Evolutionary conservation across 495 filamentous ascomycete species (phyloP), one percentile per base, ranked within the genome.

Genomic region (Thermochaetoides thermophila): DNA sequence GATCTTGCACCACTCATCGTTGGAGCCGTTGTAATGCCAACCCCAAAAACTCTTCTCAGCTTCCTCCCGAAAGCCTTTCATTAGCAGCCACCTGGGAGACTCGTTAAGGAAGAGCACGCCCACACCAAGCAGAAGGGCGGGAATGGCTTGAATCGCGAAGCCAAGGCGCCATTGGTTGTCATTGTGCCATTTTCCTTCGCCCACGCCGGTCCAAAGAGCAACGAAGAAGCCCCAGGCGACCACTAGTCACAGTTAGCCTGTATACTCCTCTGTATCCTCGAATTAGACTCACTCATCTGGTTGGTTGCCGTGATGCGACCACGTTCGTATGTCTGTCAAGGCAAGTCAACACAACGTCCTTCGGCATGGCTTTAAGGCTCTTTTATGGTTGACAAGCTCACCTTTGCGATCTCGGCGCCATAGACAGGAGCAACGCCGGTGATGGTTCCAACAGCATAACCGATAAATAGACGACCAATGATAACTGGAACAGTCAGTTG

Each of bases 31-130:
- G 42, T 59, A 50, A 34, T 68, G 68, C 7, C 66, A 60, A 10
- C 43, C 43, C 10, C 45, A 39, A 37, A 72, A 62, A 15, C 59
- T 50, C 7, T 44, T 37, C 23, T 55, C 56, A 5, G 56, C 64
- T 32, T 63, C 61, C 9, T 52, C 55, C 28, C 60, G 39, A 20
- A 57, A 59, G 29, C 62, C 66, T 37, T 63, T 60, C 37, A 69
- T 58, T 18, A 68, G 61, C 6, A 75, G 52, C 69, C 69, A 76
- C 29, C 71, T 50, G 9, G 71, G 71, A 0, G 65, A 69, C 43
- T 74, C 71, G 7, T 57, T 55, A 9, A 74, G 56, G 40, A 68
- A 69, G 42, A 59, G 61, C 18, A 69, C 49, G 8, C 68, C 66
- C 6, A 50, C 37, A 5, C 49, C 53, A 15, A 76, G 52, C n/a